Evolutionary conservation across 2,329 filamentous ascomycete genomes (phyloP).

Genomic region (Sodiomyces alkalinus): DNA sequence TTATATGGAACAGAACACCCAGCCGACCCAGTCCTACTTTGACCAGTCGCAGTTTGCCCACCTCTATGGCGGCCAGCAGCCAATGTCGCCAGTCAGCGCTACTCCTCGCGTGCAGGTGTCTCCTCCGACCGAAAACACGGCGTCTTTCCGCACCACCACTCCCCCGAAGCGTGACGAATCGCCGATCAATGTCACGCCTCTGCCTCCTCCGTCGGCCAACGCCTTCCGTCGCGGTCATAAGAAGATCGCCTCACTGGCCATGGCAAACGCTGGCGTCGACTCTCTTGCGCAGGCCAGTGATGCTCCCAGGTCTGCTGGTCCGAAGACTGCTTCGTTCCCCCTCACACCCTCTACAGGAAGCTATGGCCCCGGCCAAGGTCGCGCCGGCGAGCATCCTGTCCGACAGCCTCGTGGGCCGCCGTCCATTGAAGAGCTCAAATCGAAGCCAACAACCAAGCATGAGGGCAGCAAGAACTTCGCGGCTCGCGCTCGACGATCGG

Average conservation of each 20-base stretch:
- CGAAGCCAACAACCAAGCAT: constrained; percentile 80
- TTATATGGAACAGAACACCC: constrained; percentile 53
- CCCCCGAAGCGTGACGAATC: constrained; percentile 54
- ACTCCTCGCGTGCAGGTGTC: constrained; percentile 56
- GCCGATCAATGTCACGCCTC: constrained; percentile 50
- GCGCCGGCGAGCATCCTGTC: constrained; percentile 85
- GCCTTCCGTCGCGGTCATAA: constrained; percentile 90
- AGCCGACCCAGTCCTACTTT: constrained; percentile 21
- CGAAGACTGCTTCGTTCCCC: constrained; percentile 69
- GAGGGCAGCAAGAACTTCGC: constrained; percentile 98
- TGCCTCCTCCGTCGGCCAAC: constrained; percentile 78
- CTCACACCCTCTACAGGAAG: constrained; percentile 66
- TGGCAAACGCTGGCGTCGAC: constrained; percentile 30
- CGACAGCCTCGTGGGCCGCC: constrained; percentile 90
- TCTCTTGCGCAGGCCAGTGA: constrained; percentile 28
- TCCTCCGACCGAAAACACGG: constrained; percentile 50
- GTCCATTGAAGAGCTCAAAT: constrained; percentile 74
- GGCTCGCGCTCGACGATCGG: constrained; percentile 78
- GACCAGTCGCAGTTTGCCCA: constrained; percentile 22
- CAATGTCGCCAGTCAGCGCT: constrained; percentile 34
- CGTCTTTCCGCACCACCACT: constrained; percentile 45
- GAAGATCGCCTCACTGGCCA: constrained; percentile 66
- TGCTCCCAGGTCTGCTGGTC: constrained; percentile 44
- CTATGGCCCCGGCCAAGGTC: constrained; percentile 84
- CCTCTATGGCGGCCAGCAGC: constrained; percentile 23